Conservation (phyloP, 2,329 filamentous ascomycete genomes). For the Phoma sp. region DNA sequence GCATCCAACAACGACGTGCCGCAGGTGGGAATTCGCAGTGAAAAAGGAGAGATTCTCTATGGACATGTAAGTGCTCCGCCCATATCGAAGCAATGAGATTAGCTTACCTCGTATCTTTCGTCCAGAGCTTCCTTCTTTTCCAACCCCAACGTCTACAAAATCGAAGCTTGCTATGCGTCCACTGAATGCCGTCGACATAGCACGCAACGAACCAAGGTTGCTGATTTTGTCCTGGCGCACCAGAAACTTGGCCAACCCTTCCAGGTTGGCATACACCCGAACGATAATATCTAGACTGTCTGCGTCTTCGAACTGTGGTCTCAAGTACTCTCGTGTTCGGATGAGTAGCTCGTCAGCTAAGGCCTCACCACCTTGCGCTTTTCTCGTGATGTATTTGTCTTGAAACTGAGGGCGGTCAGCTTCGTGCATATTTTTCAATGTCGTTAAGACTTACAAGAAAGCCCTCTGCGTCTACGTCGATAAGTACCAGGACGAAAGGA, state of each 20-base stretch:
- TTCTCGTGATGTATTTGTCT: conserved; percentile 46
- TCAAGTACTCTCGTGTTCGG: conserved; percentile 43
- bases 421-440: not conserved
- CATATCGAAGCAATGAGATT: not conserved
- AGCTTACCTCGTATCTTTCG: conserved; percentile 44
- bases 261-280: conserved; percentile 45
- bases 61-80: conserved; percentile 9
- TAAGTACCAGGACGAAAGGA: conserved; percentile 45
- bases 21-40: conserved; percentile 42
- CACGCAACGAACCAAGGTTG: conserved; percentile 44
- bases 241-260: conserved; percentile 46
- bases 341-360: conserved; percentile 45
- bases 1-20: conserved; percentile 45
- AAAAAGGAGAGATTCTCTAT: conserved; percentile 46
- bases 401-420: conserved; percentile 37
- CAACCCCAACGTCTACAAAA: conserved; percentile 45
- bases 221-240: conserved; percentile 45
- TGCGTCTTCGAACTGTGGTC: conserved; percentile 44
- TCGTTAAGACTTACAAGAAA: conserved; percentile 35
- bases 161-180: conserved; percentile 47
- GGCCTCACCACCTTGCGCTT: conserved; percentile 44
- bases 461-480: conserved; percentile 48
- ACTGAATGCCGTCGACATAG: conserved; percentile 46
- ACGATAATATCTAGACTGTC: conserved; percentile 45
- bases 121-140: conserved; percentile 44